These are phyloP conservation scores for Heritiera fomes DNA, from an alignment of 345 rosid species.

Conservation along the genomic window DNA sequence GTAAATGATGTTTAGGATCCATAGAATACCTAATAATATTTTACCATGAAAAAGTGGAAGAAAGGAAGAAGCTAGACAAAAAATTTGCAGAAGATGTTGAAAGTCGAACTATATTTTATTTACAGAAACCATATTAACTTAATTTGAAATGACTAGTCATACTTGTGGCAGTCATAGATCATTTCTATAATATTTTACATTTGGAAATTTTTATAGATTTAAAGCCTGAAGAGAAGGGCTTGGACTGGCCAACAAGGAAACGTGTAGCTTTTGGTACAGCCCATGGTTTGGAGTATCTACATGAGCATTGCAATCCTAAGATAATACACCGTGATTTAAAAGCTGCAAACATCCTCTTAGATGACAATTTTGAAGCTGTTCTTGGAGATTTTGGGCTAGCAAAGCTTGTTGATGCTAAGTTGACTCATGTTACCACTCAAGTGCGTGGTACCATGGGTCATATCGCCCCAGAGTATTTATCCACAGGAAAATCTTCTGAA, in stretches of 20 bases:
- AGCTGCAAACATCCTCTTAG: constrained; percentile 84
- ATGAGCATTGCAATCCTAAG: constrained; percentile 81
- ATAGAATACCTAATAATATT: background rate
- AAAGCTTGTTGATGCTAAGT: constrained; percentile 58
- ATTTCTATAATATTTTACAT: background rate
- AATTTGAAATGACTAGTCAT: background rate
- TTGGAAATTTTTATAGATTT: constrained; percentile 43
- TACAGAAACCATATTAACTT: background rate
- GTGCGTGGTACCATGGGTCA: constrained; percentile 94
- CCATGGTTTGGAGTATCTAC: constrained; percentile 82
- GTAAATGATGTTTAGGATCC: background rate
- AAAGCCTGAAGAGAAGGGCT: constrained; percentile 66
- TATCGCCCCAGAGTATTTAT: constrained; percentile 88
- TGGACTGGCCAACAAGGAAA: constrained; percentile 85
- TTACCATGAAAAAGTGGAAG: background rate
- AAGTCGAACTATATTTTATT: background rate
- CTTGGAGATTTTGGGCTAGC: constrained; percentile 88
- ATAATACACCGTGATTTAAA: constrained; percentile 90
- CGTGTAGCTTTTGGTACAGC: constrained; percentile 83
- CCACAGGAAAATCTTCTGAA: constrained; percentile 85
- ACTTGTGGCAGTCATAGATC: background rate
- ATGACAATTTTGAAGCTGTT: constrained; percentile 79
- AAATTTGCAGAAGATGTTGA: background rate
- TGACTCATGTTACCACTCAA: constrained; percentile 88
- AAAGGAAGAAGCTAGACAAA: background rate